Evolutionary conservation across 441 rosid species (phyloP).

Genomic region (Adansonia rubrostipa): DNA sequence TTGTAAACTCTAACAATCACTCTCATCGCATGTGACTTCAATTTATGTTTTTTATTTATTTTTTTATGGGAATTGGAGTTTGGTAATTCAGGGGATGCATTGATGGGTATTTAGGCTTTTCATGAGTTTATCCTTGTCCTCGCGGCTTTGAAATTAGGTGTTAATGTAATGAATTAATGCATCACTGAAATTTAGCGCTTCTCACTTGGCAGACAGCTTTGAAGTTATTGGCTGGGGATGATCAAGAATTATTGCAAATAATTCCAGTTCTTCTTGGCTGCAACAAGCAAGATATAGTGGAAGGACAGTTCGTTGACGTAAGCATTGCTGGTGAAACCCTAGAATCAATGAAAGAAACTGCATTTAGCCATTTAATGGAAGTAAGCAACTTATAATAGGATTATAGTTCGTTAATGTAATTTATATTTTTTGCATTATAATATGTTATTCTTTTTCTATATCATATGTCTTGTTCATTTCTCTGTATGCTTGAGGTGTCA

Average conservation of each 20-base stretch:
- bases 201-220: conserved; percentile 68
- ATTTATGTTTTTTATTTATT: not conserved
- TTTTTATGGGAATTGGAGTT: not conserved
- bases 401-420: not conserved
- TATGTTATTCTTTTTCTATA: not conserved
- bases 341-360: conserved; percentile 71
- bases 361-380: conserved; percentile 92
- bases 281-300: conserved; percentile 45
- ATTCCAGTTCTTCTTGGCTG: conserved; percentile 71
- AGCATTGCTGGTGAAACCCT: conserved; percentile 43
- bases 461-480: conserved; percentile 9
- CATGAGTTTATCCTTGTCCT: too few relatives aligned
- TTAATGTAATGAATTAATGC: not conserved
- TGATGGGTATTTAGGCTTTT: not conserved
- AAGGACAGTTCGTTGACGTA: conserved; percentile 49
- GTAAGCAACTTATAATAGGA: conserved; percentile 40
- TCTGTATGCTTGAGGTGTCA: not conserved
- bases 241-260: conserved; percentile 59
- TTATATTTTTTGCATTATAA: not conserved
- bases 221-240: conserved; percentile 63
- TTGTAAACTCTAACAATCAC: not conserved
- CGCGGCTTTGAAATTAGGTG: not conserved
- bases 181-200: conserved; percentile 21
- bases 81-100: not conserved
- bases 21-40: not conserved